Conservation (phyloP, 2,329 filamentous ascomycete species). For the Penicillium fuscoglaucum region DNA sequence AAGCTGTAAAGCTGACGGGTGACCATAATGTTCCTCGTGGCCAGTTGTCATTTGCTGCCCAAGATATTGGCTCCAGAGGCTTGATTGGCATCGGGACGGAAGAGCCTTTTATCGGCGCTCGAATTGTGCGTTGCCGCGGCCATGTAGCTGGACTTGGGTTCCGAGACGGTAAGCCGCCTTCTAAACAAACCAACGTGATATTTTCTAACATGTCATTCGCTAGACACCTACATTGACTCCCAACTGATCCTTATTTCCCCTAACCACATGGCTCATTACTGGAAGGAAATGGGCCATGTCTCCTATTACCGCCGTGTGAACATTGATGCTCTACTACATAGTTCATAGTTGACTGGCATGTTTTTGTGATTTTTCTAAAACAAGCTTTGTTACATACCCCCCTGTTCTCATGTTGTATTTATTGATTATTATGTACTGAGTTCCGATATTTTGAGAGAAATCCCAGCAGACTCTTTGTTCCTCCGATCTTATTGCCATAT, state of each 20-base stretch:
- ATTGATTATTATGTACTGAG: neutral
- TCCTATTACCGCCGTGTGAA: slow-evolving; percentile 48
- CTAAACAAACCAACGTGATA: no score
- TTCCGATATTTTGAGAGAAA: neutral
- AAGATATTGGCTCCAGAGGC: slow-evolving; percentile 70
- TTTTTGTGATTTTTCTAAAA: neutral
- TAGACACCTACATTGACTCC: slow-evolving; percentile 63
- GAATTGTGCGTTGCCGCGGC: slow-evolving; percentile 71
- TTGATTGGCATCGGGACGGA: slow-evolving; percentile 65
- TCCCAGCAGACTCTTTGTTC: neutral
- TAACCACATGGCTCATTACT: slow-evolving; percentile 78
- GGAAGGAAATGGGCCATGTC: slow-evolving; percentile 59
- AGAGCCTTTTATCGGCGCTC: slow-evolving; percentile 68
- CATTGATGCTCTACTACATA: slow-evolving; percentile 41
- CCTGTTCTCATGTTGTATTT: neutral
- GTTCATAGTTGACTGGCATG: slow-evolving; percentile 15
- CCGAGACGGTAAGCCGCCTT: slow-evolving; percentile 60
- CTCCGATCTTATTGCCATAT: neutral
- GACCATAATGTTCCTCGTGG: slow-evolving; percentile 88
- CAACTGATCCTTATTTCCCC: slow-evolving; percentile 76
- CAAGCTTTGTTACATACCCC: slow-evolving; percentile 10
- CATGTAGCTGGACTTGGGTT: slow-evolving; percentile 78
- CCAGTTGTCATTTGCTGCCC: slow-evolving; percentile 75
- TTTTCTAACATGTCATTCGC: slow-evolving; percentile 14
- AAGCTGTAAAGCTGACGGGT: slow-evolving; percentile 88